Evolutionary conservation across 441 rosid genomes (phyloP), one percentile per base, ranked within the genome.

Genomic region (Pelargonium hybrid): DNA sequence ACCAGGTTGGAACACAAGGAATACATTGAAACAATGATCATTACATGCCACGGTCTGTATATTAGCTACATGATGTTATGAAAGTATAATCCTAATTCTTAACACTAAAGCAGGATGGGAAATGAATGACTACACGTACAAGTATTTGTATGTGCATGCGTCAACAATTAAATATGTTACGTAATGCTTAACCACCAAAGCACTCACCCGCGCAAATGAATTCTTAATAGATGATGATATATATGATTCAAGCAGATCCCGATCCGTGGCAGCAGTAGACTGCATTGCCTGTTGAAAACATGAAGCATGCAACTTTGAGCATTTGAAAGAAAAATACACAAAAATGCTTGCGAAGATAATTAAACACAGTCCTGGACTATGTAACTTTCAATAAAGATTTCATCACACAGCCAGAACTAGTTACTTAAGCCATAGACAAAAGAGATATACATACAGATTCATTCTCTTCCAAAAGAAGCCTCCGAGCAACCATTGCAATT

Each of bases 381-480:
- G 37, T 62, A 62, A 62, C 66, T 26, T 25, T 14, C 41, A 62
- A 26, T 29, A 25, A 62, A 3, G 41, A 26, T 62, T 61, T 61
- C 18, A 26, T 62, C 66, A 62, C 66, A 62, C 41, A 62, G 14
- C 9, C 39, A 62, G 66, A 62, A 62, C n/a, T 62, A 18, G 13
- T 62, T 62, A 26, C 39, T 62, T 26, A 15, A 26, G 66, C 8
- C 31, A 62, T 62, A 26, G 31, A 26, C 26, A 62, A 62, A 59
- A 75, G 43, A 61, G 56, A 48, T 72, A 13, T 31, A 72, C 88
- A 66, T 85, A 90, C 98, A 76, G 76, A 71, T 79, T 92, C 99
- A 84, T 96, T 85, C 79, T 92, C 98, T 84, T 92, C 98, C 77
- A 84, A 71, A 71, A 92, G 88, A 81, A 95, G 97, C 84, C 98